Base-by-base conservation (phyloP, 2,329 filamentous ascomycete genomes). In the Cryoendolithus antarcticus region DNA sequence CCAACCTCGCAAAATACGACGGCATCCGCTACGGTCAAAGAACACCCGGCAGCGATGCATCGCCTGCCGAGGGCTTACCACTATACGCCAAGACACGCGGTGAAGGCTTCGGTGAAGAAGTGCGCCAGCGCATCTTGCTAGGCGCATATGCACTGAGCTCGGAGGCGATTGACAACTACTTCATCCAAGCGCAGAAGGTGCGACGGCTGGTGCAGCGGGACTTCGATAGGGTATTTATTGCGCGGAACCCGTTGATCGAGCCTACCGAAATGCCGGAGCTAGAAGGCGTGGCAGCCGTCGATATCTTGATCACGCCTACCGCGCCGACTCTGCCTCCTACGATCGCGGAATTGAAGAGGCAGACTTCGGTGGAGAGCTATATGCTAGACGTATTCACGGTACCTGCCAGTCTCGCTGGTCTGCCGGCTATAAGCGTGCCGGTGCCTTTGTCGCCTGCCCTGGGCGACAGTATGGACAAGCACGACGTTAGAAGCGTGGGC, bases 301-400 rank as follows among this genome's bases (percentile, higher is more conserved):
- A 98, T 57, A 80, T 95, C 32, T 67, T 98, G 30, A 63, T 98
- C 11, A 86, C 80, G 44, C 91, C 91, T 0, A 95, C 89, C 1
- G 81, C 88, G 6, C 86, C 88, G 1, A 83, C 80, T 0, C 66
- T 76, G 10, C 75, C 88, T 7, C 86, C 86, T 0, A 66, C 60
- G 5, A 56, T 91, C 5, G 64, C 69, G 3, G 70, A 78, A 4
- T 56, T 91, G 29, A 51, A 64, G 44, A 53, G 59, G 7, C 67
- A 75, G 58, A 59, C 63, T 10, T 62, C 71, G 0, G 63, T 93
- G n/a, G 77, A 89, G 50, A 74, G 74, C 1, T 96, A 95, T 56
- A 82, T 83, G 68, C 94, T 91, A 54, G 91, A 98, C 62, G 81
- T 96, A 2, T 89, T 96, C 52, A 96, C 91, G 0, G 89, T 98